These are phyloP conservation scores for Debaryomyces tyrocola DNA, from an alignment of 805 yeast genomes.

Conservation along the genomic window DNA sequence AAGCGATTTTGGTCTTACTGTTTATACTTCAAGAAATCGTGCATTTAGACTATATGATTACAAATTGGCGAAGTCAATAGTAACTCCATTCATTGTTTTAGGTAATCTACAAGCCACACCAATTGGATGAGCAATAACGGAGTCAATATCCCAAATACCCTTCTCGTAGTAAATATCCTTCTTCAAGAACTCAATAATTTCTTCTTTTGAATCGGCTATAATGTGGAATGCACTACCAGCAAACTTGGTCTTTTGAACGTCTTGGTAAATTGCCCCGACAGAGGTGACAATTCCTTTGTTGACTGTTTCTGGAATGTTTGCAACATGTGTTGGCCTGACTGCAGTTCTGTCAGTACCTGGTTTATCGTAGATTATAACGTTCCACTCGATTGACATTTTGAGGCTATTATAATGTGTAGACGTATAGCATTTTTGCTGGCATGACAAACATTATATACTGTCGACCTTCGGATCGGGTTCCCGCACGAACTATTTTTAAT, in stretches of 20 bases:
- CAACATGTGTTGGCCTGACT: constrained; percentile 51
- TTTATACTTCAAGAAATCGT: too few relatives aligned
- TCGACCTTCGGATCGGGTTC: too few relatives aligned
- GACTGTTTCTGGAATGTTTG: constrained; percentile 28
- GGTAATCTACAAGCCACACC: constrained; percentile 37
- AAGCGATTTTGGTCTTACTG: too few relatives aligned
- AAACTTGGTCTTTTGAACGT: constrained; percentile 46
- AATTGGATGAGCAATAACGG: constrained; percentile 56
- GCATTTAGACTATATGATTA: neutral
- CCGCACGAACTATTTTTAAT: too few relatives aligned
- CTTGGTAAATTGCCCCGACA: constrained; percentile 46
- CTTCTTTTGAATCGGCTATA: constrained; percentile 63
- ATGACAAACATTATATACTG: too few relatives aligned
- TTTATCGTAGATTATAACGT: constrained; percentile 68
- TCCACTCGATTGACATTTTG: constrained; percentile 50
- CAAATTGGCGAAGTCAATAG: constrained; percentile 9
- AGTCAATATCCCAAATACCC: constrained; percentile 77
- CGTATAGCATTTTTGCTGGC: too few relatives aligned
- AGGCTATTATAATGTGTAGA: neutral
- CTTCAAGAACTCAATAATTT: constrained; percentile 62
- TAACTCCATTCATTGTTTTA: constrained; percentile 33
- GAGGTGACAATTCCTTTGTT: constrained; percentile 39
- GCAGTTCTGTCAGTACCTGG: constrained; percentile 59
- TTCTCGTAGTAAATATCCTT: constrained; percentile 59
- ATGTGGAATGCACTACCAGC: constrained; percentile 70